Percentiles rank a stretch among this genome's conserved stretches.
Evolutionary conservation across 2,329 filamentous ascomycete species (phyloP).

Genomic region (Cladosporium oxysporum): DNA sequence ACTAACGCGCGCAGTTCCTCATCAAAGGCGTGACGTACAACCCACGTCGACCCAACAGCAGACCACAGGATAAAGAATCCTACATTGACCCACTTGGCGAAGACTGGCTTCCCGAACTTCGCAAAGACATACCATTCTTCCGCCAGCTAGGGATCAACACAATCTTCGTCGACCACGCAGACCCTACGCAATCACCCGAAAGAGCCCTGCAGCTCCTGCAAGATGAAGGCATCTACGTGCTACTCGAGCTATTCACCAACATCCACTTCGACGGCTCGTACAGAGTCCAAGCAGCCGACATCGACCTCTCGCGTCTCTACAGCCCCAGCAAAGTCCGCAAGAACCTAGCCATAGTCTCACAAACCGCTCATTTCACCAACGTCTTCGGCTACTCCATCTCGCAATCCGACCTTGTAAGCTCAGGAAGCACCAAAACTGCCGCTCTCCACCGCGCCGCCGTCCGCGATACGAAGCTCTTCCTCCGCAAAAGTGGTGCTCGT

Average conservation of each 20-base stretch:
- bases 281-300: background rate
- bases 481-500: constrained; percentile 21
- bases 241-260: constrained; percentile 22
- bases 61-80: background rate
- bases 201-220: constrained; percentile 25
- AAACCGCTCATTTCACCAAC: constrained; percentile 25
- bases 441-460: constrained; percentile 26
- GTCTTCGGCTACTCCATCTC: constrained; percentile 26
- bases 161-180: constrained; percentile 22
- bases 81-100: constrained; percentile 23
- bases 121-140: constrained; percentile 25
- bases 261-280: background rate
- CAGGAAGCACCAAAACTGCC: constrained; percentile 21
- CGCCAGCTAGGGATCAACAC: constrained; percentile 27
- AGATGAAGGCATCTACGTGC: constrained; percentile 27
- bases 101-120: constrained; percentile 22
- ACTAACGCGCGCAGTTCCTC: constrained; percentile 22
- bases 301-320: constrained; percentile 21
- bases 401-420: background rate
- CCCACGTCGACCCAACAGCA: constrained; percentile 4
- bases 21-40: constrained; percentile 30
- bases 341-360: constrained; percentile 23
- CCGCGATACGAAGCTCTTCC: constrained; percentile 25
- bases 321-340: constrained; percentile 14
- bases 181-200: constrained; percentile 21